Conservation (phyloP, 2,329 filamentous ascomycete species). For the Knufia petricola region DNA sequence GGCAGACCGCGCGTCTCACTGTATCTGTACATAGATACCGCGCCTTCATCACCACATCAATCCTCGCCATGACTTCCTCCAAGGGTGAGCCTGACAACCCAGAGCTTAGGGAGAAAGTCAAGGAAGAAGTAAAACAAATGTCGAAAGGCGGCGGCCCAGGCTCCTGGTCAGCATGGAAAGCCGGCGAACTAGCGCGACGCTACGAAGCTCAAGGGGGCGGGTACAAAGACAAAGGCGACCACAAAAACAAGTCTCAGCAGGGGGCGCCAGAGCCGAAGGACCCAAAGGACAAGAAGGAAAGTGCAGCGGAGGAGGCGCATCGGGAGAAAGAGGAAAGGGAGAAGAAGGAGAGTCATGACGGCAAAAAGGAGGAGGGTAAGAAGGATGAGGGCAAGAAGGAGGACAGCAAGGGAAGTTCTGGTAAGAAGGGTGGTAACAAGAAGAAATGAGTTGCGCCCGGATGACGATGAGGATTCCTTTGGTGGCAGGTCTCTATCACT, state of each 20-base stretch:
- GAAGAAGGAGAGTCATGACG: neutral
- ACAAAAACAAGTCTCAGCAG: conserved; percentile 21
- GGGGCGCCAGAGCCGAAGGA: conserved; percentile 21
- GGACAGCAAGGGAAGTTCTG: neutral
- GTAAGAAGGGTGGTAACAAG: neutral
- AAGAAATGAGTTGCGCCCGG: neutral
- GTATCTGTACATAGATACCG: neutral
- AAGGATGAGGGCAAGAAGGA: conserved; percentile 2
- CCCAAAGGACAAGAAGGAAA: conserved; percentile 6
- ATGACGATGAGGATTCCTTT: neutral
- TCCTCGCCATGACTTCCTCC: conserved; percentile 17
- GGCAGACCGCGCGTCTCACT: neutral
- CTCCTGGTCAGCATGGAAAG: conserved; percentile 22
- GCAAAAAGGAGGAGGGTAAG: conserved; percentile 1
- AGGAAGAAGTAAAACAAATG: conserved; percentile 20
- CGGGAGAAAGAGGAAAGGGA: conserved; percentile 3
- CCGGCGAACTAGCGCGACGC: conserved; percentile 17
- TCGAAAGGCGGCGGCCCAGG: conserved; percentile 20
- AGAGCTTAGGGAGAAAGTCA: conserved; percentile 21
- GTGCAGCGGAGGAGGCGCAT: conserved; percentile 1
- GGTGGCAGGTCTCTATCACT: neutral
- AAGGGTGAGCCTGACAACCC: conserved; percentile 19
- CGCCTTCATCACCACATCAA: neutral
- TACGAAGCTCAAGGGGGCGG: conserved; percentile 19
- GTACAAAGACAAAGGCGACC: conserved; percentile 18